Base-by-base conservation (phyloP, 768 basidiomycete species). In the Lactarius hatsudake region DNA sequence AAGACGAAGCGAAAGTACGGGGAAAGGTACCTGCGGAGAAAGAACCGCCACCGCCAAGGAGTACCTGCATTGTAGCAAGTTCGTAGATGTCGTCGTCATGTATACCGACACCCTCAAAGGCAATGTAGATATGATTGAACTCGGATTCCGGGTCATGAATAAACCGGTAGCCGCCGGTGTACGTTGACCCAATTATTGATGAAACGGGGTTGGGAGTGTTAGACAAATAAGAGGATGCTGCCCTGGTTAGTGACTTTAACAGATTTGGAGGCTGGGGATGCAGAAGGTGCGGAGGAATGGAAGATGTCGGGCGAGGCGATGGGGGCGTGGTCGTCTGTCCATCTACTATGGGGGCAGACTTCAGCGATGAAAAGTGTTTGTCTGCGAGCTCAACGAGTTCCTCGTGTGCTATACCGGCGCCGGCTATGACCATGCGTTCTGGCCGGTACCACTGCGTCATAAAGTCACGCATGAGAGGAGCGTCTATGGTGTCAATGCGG, bases 351-450 rank as follows among this genome's bases (percentile, higher is more conserved):
- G 73, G 73, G 63, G 71, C 73, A 68, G 69, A 79, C 72, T 81
- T 86, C 78, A 80, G 79, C 6, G 85, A 84, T 13, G 93, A 90
- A 71, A 98, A 97, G 74, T 91, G 84, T 76, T 90, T 88, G 76
- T 96, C 87, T 0, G 86, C 84, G 59, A 97, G 81, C 69, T 94
- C 90, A 28, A 98, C 93, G 23, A 99, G 83, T 68, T 94, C 83
- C 70, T 92, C 87, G 74, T 98, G 97, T 12, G 82, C 84, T 85
- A 99, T 90, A 12, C 97, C 97, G 0, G 93, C 90, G 13, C 94
- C 96, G 6, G 96, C 94, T 64, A 98, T 83, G 48, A 98, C 96
- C 86, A 99, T 97, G 62, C 93, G 81, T 74, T 98, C 96, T 0
- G 97, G 96, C 59, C 86, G 81, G 76, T 94, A 98, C 95, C 94